Conservation (phyloP, 257 asterid species). For the Solanum arcanum region DNA sequence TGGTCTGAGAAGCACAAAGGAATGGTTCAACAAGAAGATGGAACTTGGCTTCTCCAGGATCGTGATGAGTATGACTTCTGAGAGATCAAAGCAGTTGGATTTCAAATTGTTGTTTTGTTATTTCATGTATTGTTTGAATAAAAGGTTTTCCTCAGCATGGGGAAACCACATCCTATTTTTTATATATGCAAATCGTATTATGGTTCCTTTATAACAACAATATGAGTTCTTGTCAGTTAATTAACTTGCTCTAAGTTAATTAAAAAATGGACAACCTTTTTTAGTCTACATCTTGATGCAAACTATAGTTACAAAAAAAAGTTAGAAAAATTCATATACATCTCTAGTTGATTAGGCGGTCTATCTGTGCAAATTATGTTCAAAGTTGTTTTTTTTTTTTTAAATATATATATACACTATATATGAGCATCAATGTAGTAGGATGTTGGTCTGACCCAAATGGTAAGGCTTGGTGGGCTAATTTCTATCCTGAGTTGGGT, state of each 20-base stretch:
- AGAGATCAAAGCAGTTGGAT: neutral
- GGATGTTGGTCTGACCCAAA: too few species aligned
- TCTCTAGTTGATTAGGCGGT: neutral
- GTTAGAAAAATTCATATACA: neutral
- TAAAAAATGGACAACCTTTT: neutral
- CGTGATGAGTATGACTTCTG: neutral
- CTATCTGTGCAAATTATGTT: too few species aligned
- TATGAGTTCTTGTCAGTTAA: too few species aligned
- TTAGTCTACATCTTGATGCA: neutral
- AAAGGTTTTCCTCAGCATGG: neutral
- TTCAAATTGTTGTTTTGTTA: neutral
- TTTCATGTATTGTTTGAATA: neutral
- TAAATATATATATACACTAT: too few species aligned
- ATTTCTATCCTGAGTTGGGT: neutral
- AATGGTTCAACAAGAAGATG: neutral
- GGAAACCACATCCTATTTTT: neutral
- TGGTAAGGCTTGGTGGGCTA: neutral
- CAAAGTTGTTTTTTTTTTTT: too few species aligned
- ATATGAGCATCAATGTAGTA: too few species aligned
- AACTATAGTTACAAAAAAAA: neutral
- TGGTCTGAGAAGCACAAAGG: neutral
- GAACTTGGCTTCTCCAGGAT: neutral
- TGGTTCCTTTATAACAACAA: neutral
- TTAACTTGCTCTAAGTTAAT: neutral
- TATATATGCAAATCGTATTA: neutral